Evolutionary conservation across 805 yeast species (phyloP), one percentile per base, ranked within the genome.

Genomic region (Saturnispora kantuleensis): DNA sequence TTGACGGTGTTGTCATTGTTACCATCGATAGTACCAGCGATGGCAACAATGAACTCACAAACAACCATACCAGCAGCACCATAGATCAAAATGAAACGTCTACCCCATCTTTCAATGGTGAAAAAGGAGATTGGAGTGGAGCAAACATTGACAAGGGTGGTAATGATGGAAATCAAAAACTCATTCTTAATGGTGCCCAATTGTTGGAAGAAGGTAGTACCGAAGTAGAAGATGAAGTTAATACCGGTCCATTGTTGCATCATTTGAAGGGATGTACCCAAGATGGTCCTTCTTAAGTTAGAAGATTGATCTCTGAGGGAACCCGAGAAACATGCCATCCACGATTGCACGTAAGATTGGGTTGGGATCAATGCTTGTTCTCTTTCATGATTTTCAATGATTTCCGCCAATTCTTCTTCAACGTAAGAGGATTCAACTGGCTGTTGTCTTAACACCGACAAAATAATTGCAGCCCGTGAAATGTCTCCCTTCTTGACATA

Each of bases 221-320:
- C 83, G 57, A 76, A 83, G 70, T 83, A 83, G 68, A 83, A 79
- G 50, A 82, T 73, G 57, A 80, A 82, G 67, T 82, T 81, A 53
- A 81, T 72, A 66, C 90, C 93, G 39, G 87, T 79, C 67, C 80
- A 71, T 67, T 83, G 90, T 66, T 81, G 88, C 69, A 81, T 61
- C 66, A 62, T 60, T 56, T 69, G 74, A 36, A 70, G 46, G 17
- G 66, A 63, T 26, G 69, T 59, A 55, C 75, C 74, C 21, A 71
- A 60, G 39, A 68, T 58, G 26, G 70, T 64, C 56, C 71, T 65
- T 62, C 70, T 68, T 34, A 67, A 48, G 56, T 69, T 70, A 11
- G 64, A 59, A 45, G 70, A 57, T 8, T 59, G 55, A 33, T 56
- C 55, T 47, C 56, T 57, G 39, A 69, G 58, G 35, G 67, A 60